Evolutionary conservation across 176 grass and related monocot species (phyloP).

Genomic region (Avena insularis): DNA sequence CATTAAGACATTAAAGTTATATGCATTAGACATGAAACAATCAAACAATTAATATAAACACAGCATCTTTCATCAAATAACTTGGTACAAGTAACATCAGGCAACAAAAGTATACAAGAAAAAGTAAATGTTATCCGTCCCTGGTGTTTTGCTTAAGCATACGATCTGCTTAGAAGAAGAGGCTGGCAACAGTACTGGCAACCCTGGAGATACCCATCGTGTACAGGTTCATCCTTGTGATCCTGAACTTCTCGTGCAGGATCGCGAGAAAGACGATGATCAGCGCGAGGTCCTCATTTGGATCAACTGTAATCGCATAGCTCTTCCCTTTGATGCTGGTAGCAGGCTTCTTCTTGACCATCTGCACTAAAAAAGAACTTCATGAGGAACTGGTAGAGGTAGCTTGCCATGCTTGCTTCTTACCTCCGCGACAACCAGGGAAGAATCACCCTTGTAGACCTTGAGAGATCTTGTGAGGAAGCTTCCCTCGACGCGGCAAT

Average conservation of each 20-base stretch:
- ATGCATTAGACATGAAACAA: no score
- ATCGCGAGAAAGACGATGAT: constrained; percentile 7
- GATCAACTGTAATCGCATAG: not conserved
- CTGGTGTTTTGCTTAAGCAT: not conserved
- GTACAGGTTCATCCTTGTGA: not conserved
- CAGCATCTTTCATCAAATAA: no score
- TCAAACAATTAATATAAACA: no score
- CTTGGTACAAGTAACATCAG: not conserved
- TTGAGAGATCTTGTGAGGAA: not conserved
- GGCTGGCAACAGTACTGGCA: not conserved
- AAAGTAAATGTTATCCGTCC: not conserved
- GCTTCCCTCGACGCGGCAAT: not conserved
- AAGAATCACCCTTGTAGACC: not conserved
- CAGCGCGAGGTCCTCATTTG: not conserved
- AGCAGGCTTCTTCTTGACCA: constrained; percentile 21
- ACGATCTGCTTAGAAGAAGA: constrained; percentile 8
- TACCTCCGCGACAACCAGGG: not conserved
- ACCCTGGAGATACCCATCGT: not conserved
- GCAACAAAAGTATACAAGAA: not conserved
- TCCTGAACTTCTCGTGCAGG: not conserved
- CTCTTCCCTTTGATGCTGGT: not conserved
- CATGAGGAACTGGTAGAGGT: not conserved
- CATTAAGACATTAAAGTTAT: no score
- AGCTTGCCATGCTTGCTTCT: not conserved
- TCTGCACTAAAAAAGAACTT: not conserved